phyloP scores from a whole-genome alignment of 768 basidiomycete species.

The Amylocystis lapponica region DNA sequence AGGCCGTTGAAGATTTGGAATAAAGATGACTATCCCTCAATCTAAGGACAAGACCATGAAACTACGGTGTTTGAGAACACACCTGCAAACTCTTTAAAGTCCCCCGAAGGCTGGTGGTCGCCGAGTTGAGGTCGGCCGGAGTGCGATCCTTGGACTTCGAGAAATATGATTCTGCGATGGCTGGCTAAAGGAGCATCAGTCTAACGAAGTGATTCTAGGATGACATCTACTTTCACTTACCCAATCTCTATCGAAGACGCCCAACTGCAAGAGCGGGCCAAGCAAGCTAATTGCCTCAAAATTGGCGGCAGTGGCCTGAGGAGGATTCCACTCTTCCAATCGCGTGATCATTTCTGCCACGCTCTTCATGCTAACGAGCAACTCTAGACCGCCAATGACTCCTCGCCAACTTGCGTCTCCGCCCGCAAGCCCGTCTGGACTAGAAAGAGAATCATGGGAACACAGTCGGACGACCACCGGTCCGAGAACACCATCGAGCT shows the following conservation, averaged over 20 bases:
- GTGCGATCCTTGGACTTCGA: conserved; percentile 76
- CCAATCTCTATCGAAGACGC: conserved; percentile 88
- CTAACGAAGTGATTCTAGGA: not conserved
- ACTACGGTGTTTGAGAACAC: no score
- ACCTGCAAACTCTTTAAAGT: conserved; percentile 85
- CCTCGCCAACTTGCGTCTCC: conserved; percentile 83
- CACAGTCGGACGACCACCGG: conserved; percentile 60
- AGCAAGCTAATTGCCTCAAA: conserved; percentile 69
- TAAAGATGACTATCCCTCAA: conserved; percentile 57
- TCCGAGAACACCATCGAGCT: conserved; percentile 73
- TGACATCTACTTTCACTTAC: conserved; percentile 35
- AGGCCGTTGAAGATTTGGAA: conserved; percentile 87
- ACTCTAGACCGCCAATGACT: conserved; percentile 74
- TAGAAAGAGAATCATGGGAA: conserved; percentile 58
- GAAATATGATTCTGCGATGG: conserved; percentile 75
- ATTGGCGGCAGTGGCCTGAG: conserved; percentile 45
- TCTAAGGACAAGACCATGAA: no score
- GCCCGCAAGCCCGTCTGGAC: conserved; percentile 65
- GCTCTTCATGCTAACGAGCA: conserved; percentile 73
- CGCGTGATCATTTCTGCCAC: conserved; percentile 78
- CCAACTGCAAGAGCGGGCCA: conserved; percentile 80
- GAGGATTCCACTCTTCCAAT: conserved; percentile 70
- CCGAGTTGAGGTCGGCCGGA: conserved; percentile 71
- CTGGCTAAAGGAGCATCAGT: conserved; percentile 45
- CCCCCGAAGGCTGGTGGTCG: conserved; percentile 79